Percentiles rank a stretch among this genome's conserved stretches.
Evolutionary conservation across 2,329 filamentous ascomycete species (phyloP).

Genomic region (Pestalotiopsis sp.): DNA sequence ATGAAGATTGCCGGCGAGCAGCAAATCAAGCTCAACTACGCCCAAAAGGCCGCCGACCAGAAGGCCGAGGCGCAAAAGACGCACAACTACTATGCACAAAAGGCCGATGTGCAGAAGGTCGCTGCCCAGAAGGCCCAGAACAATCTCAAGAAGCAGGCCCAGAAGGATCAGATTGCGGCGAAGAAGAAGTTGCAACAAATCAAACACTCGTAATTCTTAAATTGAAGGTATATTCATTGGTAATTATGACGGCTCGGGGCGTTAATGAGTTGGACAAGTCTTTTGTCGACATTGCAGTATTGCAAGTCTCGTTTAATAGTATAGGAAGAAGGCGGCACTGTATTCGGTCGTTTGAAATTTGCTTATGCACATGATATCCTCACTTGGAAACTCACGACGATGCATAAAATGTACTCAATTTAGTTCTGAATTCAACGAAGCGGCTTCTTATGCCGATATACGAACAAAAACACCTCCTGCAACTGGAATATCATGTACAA

Average conservation of each 20-base stretch:
- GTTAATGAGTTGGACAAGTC: too few relatives aligned
- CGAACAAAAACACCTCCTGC: too few relatives aligned
- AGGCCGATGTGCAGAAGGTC: background rate
- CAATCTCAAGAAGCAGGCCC: background rate
- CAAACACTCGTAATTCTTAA: background rate
- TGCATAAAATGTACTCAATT: too few relatives aligned
- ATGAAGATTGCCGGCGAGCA: constrained; percentile 9
- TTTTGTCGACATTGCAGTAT: too few relatives aligned
- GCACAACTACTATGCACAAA: background rate
- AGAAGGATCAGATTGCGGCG: background rate
- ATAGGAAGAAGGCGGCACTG: too few relatives aligned
- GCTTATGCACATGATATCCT: too few relatives aligned
- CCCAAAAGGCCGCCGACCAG: background rate
- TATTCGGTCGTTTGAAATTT: too few relatives aligned
- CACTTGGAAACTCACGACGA: too few relatives aligned
- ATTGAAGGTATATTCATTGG: background rate
- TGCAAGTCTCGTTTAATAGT: too few relatives aligned
- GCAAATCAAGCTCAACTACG: constrained; percentile 13
- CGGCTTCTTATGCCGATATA: too few relatives aligned
- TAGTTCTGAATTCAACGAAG: too few relatives aligned
- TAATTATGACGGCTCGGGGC: background rate
- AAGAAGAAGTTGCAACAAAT: background rate
- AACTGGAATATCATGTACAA: background rate
- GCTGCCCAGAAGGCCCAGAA: background rate
- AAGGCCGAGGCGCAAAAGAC: background rate